phyloP scores from a whole-genome alignment of 768 basidiomycete genomes.

The Phanerochaete sordida region DNA sequence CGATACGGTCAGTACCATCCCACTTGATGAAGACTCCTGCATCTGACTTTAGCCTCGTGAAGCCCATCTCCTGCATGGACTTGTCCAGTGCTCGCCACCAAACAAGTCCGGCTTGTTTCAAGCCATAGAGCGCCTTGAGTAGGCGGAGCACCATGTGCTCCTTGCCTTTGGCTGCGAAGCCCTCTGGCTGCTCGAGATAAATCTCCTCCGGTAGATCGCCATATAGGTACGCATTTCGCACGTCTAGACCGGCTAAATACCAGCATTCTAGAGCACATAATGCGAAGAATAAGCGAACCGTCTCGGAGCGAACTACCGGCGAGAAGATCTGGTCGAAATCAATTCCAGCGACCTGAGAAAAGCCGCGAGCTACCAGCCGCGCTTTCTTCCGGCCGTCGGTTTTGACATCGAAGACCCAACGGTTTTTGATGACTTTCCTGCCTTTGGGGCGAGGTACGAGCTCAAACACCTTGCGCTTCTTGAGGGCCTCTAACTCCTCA shows the following conservation, averaged over 20 bases:
- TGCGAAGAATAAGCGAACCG: constrained; percentile 22
- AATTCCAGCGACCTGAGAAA: constrained; percentile 24
- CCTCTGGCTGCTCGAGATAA: constrained; percentile 11
- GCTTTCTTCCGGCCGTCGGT: constrained; percentile 21
- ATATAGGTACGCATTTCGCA: constrained; percentile 26
- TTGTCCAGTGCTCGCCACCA: constrained; percentile 24
- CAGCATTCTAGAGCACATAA: constrained; percentile 19
- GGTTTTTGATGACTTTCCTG: neutral
- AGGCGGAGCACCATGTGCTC: constrained; percentile 22
- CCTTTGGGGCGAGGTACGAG: constrained; percentile 20
- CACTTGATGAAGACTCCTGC: constrained; percentile 21
- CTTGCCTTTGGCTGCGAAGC: constrained; percentile 14
- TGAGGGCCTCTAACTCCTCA: constrained; percentile 7
- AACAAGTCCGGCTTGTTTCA: constrained; percentile 28
- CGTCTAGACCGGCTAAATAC: constrained; percentile 23
- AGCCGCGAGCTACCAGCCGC: constrained; percentile 19
- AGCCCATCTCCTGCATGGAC: constrained; percentile 23
- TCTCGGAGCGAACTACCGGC: constrained; percentile 23
- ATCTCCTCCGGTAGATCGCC: constrained; percentile 22
- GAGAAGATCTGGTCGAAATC: constrained; percentile 27
- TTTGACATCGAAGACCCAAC: constrained; percentile 12
- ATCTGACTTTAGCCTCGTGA: constrained; percentile 20
- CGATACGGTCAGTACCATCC: constrained; percentile 15
- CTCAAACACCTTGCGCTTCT: constrained; percentile 18
- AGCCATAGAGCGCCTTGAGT: constrained; percentile 30